Conservation (phyloP, 2,329 filamentous ascomycete species). For the Apiospora koreana region DNA sequence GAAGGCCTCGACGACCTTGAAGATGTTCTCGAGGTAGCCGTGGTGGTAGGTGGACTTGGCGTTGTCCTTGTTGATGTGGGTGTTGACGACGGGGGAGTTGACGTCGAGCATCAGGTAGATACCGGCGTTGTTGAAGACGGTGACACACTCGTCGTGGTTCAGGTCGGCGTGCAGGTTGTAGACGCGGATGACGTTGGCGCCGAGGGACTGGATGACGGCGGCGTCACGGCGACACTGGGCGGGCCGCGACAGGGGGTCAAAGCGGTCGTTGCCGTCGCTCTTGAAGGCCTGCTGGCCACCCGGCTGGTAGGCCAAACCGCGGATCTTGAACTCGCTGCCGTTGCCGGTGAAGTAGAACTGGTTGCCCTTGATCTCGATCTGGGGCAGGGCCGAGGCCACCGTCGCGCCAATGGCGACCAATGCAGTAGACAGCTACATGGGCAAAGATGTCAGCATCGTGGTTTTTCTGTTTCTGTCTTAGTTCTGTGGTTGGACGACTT, state of each 20-base stretch:
- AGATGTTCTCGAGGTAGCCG: conserved; percentile 61
- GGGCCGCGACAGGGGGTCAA: conserved; percentile 54
- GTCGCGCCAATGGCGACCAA: conserved; percentile 51
- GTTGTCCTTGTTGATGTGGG: conserved; percentile 50
- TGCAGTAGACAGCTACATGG: conserved; percentile 35
- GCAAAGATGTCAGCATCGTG: not conserved
- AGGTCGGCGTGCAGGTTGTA: conserved; percentile 64
- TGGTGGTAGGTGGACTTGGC: conserved; percentile 59
- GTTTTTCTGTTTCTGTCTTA: not conserved
- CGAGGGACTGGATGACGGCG: conserved; percentile 61
- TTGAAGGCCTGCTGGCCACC: conserved; percentile 59
- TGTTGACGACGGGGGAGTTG: conserved; percentile 59
- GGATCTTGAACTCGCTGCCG: conserved; percentile 61
- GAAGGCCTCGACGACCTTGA: conserved; percentile 64
- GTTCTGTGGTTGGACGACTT: not conserved
- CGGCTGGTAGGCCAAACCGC: conserved; percentile 66
- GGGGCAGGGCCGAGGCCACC: conserved; percentile 52
- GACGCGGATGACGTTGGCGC: conserved; percentile 64
- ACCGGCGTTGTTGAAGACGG: conserved; percentile 64
- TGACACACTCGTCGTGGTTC: conserved; percentile 64
- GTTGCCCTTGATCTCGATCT: conserved; percentile 53
- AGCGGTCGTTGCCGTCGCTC: conserved; percentile 42
- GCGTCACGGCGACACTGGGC: conserved; percentile 61
- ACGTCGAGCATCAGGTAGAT: conserved; percentile 68
- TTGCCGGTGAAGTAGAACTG: conserved; percentile 52